These are phyloP conservation scores for Yarrowia osloensis DNA, from an alignment of 805 yeast species.

Conservation along the genomic window DNA sequence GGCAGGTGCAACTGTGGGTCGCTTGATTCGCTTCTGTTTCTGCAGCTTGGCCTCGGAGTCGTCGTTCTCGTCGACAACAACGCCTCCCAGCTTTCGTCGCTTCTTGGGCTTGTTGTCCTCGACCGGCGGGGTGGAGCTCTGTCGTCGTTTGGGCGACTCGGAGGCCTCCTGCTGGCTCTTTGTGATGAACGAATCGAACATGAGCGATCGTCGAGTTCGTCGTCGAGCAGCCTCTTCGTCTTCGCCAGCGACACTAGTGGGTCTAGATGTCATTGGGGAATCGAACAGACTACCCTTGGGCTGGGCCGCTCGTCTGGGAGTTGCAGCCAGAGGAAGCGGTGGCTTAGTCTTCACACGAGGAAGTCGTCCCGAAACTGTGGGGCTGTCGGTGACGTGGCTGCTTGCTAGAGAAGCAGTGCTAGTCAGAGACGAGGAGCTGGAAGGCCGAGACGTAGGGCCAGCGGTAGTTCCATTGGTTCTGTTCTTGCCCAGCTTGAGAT, in stretches of 20 bases:
- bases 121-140: constrained; percentile 7
- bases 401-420: too few relatives aligned
- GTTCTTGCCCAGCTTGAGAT: constrained; percentile 8
- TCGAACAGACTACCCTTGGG: constrained; percentile 23
- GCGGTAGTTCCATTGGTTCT: background rate
- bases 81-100: constrained; percentile 17
- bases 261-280: background rate
- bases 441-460: background rate
- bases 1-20: background rate
- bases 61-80: constrained; percentile 16
- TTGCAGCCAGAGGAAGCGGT: constrained; percentile 21
- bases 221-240: constrained; percentile 9
- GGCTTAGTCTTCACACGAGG: constrained; percentile 17
- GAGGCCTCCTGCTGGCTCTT: background rate
- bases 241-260: background rate
- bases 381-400: constrained; percentile 1
- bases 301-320: constrained; percentile 9
- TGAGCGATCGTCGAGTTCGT: constrained; percentile 14
- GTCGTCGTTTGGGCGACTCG: constrained; percentile 17
- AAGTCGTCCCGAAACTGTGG: constrained; percentile 1
- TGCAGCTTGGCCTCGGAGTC: constrained; percentile 8
- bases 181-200: constrained; percentile 24
- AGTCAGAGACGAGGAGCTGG: background rate
- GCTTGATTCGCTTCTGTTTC: constrained; percentile 10
- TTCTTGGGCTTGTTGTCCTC: constrained; percentile 28